Percentiles rank a stretch among this genome's conserved stretches.
These are phyloP conservation scores for Syzygium grande DNA, from an alignment of 345 rosid species.

Conservation along the genomic window DNA sequence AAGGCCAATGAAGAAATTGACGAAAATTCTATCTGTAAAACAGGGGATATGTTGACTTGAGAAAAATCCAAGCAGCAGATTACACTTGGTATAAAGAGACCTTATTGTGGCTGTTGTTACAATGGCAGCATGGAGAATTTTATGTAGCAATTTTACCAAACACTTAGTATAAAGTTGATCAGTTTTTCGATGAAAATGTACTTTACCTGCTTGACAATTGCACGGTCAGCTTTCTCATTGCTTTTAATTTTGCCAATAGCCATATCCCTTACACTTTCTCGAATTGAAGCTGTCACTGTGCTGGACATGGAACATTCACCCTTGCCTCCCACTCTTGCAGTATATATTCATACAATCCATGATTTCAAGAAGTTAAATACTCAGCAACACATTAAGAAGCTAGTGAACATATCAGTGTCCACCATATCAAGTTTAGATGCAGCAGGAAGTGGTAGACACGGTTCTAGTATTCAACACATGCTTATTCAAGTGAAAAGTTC, in stretches of 20 bases:
- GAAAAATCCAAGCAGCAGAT: background rate
- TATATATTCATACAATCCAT: background rate
- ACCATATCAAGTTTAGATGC: background rate
- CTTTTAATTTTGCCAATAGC: slow-evolving; percentile 63
- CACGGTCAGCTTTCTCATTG: slow-evolving; percentile 81
- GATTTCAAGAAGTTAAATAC: background rate
- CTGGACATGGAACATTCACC: slow-evolving; percentile 67
- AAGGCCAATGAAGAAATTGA: background rate
- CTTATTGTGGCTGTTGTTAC: background rate
- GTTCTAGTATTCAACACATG: background rate
- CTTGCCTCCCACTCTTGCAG: slow-evolving; percentile 86
- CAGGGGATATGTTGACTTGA: background rate
- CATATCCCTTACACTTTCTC: slow-evolving; percentile 58
- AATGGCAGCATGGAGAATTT: background rate
- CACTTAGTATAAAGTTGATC: background rate
- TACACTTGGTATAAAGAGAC: background rate
- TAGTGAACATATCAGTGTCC: background rate
- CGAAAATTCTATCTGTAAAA: background rate
- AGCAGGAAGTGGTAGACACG: background rate
- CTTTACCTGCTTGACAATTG: slow-evolving; percentile 78
- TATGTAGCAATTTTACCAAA: background rate
- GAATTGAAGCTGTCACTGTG: slow-evolving; percentile 76
- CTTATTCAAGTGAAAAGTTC: background rate
- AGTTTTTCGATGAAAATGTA: background rate
- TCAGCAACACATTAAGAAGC: background rate